Evolutionary conservation across 1,284 basidiomycete species (phyloP).

Genomic region (Tylopilus sp.): DNA sequence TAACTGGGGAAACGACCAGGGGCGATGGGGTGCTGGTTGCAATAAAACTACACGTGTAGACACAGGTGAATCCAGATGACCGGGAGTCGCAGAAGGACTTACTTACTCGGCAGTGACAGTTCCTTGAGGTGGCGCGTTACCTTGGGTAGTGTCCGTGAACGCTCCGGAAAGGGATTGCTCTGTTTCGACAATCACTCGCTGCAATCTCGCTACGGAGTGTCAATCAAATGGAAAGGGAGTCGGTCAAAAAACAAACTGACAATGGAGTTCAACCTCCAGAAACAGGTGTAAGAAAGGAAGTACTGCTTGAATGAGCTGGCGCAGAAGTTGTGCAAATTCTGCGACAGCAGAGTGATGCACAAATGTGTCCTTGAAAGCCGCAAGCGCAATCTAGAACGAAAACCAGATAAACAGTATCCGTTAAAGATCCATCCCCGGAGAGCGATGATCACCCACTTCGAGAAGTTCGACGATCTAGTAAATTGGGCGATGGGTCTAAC

Average conservation of each 20-base stretch:
- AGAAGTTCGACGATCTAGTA: conserved; percentile 30
- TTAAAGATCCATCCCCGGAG: neutral
- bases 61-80: conserved; percentile 3
- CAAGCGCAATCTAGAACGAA: conserved; percentile 21
- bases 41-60: neutral
- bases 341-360: neutral
- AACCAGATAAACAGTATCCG: neutral
- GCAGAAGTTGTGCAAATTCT: conserved; percentile 15
- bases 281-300: conserved; percentile 23
- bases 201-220: conserved; percentile 17
- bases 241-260: conserved; percentile 11
- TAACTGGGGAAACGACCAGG: neutral
- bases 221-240: neutral
- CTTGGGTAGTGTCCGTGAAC: neutral
- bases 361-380: conserved; percentile 16
- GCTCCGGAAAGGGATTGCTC: neutral
- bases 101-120: conserved; percentile 15
- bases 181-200: conserved; percentile 16
- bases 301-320: conserved; percentile 18
- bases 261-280: conserved; percentile 22
- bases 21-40: conserved; percentile 4
- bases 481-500: neutral
- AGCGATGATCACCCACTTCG: conserved; percentile 18
- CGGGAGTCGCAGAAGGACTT: neutral
- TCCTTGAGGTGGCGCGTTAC: neutral